Conservation (phyloP, 257 asterid species). For the Rhazya stricta region DNA sequence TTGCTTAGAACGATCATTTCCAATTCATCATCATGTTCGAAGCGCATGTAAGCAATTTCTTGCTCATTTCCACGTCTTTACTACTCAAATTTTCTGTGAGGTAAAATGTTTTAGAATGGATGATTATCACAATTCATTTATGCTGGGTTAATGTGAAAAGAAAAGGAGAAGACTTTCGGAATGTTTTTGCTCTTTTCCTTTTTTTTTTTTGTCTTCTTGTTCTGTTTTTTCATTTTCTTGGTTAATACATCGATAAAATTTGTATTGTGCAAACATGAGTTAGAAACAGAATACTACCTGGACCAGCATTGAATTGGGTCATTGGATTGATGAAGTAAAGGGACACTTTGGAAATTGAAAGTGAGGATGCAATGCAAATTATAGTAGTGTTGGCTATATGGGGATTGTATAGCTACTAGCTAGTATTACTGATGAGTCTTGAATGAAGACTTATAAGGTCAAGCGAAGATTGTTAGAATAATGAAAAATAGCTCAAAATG, state of each 20-base stretch:
- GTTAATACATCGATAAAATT: neutral
- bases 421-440: neutral
- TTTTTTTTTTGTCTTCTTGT: neutral
- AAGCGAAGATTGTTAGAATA: no score
- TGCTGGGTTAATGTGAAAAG: neutral
- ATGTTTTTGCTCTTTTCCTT: neutral
- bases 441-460: no score
- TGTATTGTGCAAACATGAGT: neutral
- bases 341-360: neutral
- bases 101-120: neutral
- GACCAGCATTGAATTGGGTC: neutral
- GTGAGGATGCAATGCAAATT: neutral
- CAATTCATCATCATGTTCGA: conserved; percentile 39
- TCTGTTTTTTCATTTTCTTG: neutral
- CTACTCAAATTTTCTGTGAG: neutral
- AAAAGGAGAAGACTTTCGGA: neutral
- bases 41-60: conserved; percentile 38
- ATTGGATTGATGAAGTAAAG: neutral
- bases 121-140: neutral
- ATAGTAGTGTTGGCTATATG: neutral
- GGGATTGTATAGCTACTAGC: neutral
- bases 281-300: neutral
- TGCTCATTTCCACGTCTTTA: neutral
- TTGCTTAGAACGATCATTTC: conserved; percentile 10
- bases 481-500: no score